phyloP scores from a whole-genome alignment of 768 basidiomycete genomes.

The Coprinopsis sp. region DNA sequence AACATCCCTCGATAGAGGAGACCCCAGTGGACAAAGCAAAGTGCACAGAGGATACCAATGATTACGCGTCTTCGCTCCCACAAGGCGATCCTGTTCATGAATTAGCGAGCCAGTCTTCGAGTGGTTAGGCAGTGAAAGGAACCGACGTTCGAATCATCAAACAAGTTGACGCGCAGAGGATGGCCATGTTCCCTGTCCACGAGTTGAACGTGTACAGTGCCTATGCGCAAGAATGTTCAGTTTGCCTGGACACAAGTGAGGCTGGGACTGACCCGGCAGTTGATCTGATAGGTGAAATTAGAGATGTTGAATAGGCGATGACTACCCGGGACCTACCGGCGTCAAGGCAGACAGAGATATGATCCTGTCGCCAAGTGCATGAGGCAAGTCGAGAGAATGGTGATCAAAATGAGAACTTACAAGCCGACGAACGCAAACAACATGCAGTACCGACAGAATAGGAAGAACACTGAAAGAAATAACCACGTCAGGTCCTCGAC shows the following conservation, averaged over 20 bases:
- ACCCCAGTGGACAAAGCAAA: conserved; percentile 62
- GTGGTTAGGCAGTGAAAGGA: background rate
- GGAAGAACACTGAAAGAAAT: conserved; percentile 48
- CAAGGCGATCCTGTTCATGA: conserved; percentile 49
- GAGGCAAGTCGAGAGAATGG: background rate
- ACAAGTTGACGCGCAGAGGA: conserved; percentile 61
- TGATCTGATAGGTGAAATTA: conserved; percentile 36
- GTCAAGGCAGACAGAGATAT: conserved; percentile 50
- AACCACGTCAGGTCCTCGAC: background rate
- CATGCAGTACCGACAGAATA: conserved; percentile 70
- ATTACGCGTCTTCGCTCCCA: conserved; percentile 60
- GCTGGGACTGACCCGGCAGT: conserved; percentile 47
- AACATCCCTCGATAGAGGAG: conserved; percentile 69
- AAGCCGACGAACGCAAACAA: conserved; percentile 60
- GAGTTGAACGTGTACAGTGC: conserved; percentile 68
- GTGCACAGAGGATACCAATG: conserved; percentile 43
- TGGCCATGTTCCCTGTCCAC: conserved; percentile 63
- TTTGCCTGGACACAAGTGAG: background rate
- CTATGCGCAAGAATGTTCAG: conserved; percentile 21
- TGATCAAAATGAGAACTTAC: conserved; percentile 31
- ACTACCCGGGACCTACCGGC: conserved; percentile 28
- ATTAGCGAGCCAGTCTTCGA: conserved; percentile 1
- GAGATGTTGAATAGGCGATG: conserved; percentile 10
- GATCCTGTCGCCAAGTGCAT: conserved; percentile 44
- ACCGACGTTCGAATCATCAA: conserved; percentile 67